These are phyloP conservation scores for Setaria viridis DNA, from an alignment of 202 grass and related monocot genomes.

Conservation along the genomic window DNA sequence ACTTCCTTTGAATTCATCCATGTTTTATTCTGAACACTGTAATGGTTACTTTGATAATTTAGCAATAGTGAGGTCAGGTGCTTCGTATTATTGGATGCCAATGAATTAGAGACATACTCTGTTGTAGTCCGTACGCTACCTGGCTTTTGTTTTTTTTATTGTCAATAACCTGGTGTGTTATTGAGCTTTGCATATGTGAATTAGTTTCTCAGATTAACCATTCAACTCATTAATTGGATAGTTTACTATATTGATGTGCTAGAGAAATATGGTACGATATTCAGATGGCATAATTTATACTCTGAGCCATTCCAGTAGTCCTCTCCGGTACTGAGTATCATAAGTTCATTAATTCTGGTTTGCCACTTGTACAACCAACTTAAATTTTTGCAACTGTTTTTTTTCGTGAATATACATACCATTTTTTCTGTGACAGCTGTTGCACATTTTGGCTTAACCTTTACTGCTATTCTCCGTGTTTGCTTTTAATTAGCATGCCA, in stretches of 20 bases:
- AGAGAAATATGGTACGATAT: background rate
- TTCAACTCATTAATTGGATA: no score
- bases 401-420: background rate
- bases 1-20: constrained; percentile 2
- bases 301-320: no score
- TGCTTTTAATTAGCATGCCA: background rate
- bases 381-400: background rate
- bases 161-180: background rate
- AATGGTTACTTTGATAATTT: no score
- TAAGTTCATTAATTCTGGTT: no score
- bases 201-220: background rate
- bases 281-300: no score
- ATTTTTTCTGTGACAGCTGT: background rate
- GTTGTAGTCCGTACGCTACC: no score
- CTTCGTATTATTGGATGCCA: no score
- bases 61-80: no score
- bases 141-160: background rate
- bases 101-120: no score
- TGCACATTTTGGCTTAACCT: constrained; percentile 1
- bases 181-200: background rate
- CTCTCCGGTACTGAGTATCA: no score
- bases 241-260: no score
- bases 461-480: background rate
- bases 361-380: no score
- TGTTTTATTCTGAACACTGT: background rate